phyloP scores from a whole-genome alignment of 2,329 filamentous ascomycete genomes.

The Dactylonectria estremocensis region DNA sequence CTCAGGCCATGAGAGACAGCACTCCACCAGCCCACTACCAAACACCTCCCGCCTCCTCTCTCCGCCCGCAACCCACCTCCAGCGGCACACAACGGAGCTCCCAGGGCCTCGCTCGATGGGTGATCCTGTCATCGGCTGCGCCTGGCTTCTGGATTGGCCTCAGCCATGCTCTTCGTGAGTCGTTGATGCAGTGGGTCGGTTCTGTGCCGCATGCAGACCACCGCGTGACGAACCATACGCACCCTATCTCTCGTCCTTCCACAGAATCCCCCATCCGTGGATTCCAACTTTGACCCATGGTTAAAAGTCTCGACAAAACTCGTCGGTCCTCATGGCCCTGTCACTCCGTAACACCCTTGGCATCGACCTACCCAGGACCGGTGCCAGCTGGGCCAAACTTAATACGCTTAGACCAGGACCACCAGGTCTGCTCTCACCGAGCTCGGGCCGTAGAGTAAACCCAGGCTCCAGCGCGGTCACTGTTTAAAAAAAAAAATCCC shows the following conservation, averaged over 20 bases:
- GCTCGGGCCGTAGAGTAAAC: conserved; percentile 31
- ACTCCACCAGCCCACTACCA: conserved; percentile 22
- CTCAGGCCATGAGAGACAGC: conserved; percentile 25
- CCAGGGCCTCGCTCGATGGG: conserved; percentile 32
- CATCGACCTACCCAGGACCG: conserved; percentile 28
- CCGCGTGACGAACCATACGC: conserved; percentile 48
- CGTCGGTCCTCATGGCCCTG: conserved; percentile 6
- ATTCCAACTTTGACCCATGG: conserved; percentile 23
- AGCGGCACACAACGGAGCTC: conserved; percentile 30
- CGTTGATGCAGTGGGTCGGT: conserved; percentile 45
- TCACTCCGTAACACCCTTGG: conserved; percentile 20
- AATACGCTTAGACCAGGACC: conserved; percentile 29
- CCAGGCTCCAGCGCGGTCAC: conserved; percentile 21
- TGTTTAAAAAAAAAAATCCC: conserved; percentile 39
- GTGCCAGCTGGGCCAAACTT: conserved; percentile 35
- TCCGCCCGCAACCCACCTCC: conserved; percentile 24
- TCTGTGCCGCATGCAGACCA: conserved; percentile 47
- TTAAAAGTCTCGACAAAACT: conserved; percentile 22
- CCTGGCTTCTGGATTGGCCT: conserved; percentile 30
- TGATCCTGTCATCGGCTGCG: conserved; percentile 38
- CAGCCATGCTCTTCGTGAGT: conserved; percentile 32
- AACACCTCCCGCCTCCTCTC: conserved; percentile 25
- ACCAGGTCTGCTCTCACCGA: conserved; percentile 30
- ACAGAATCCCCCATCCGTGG: conserved; percentile 32
- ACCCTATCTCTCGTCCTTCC: conserved; percentile 30